These are phyloP conservation scores for Eutypella sp. DNA, from an alignment of 2,329 filamentous ascomycete genomes.

Conservation along the genomic window DNA sequence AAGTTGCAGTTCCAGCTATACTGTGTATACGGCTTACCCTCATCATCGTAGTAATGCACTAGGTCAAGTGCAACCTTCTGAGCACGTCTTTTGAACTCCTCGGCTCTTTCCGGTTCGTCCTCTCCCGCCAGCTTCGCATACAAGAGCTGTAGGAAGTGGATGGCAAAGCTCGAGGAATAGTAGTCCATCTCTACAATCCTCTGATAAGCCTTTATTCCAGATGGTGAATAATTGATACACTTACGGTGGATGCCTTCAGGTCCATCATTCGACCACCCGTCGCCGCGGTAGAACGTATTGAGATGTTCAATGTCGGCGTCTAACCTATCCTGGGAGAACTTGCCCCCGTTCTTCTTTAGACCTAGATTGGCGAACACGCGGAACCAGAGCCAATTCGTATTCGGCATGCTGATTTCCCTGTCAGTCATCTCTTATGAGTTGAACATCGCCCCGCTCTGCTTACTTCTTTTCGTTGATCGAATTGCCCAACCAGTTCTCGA, in stretches of 20 bases:
- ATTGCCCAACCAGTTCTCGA: constrained; percentile 68
- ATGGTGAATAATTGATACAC: constrained; percentile 13
- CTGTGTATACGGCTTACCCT: constrained; percentile 34
- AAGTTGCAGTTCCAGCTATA: neutral
- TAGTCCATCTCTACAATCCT: constrained; percentile 65
- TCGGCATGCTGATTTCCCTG: constrained; percentile 55
- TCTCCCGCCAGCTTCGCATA: constrained; percentile 68
- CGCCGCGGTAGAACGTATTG: constrained; percentile 76
- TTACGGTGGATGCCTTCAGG: constrained; percentile 67
- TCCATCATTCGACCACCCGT: constrained; percentile 78
- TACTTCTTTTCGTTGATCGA: constrained; percentile 72
- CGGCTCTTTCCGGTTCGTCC: constrained; percentile 59
- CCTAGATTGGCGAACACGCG: constrained; percentile 79
- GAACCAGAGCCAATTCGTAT: constrained; percentile 73
- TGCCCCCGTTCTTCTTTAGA: constrained; percentile 67
- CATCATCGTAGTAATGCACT: constrained; percentile 69
- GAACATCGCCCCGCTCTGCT: constrained; percentile 28
- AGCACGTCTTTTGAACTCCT: constrained; percentile 65
- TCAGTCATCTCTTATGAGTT: constrained; percentile 8
- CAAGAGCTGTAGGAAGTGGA: constrained; percentile 72
- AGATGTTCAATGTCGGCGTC: constrained; percentile 73
- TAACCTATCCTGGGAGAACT: constrained; percentile 63
- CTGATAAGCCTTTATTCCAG: no score
- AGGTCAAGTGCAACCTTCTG: constrained; percentile 64
- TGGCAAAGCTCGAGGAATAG: constrained; percentile 77